A percentile compares a stretch with the other conserved stretches of the same genome.
Evolutionary conservation across 1,284 basidiomycete species (phyloP).

Genomic region (Heimioporus punctisporus): DNA sequence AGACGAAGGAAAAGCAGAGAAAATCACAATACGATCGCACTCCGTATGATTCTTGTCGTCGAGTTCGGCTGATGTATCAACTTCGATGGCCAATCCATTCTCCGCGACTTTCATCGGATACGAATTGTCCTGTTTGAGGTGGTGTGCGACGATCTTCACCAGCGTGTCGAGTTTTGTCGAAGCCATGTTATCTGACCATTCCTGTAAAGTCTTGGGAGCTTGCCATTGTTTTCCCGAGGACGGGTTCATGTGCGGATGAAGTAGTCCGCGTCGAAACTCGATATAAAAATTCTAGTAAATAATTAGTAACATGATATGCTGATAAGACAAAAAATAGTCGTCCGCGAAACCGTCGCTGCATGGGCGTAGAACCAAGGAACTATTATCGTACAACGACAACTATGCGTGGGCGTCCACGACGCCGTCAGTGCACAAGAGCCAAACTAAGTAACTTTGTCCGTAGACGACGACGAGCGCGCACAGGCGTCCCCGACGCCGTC

Average conservation of each 20-base stretch:
- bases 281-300: constrained; percentile 14
- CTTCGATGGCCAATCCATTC: not conserved
- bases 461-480: no score
- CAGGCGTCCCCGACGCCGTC: no score
- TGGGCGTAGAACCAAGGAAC: no score
- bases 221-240: not conserved
- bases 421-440: not conserved
- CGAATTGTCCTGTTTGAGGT: not conserved
- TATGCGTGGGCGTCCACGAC: not conserved
- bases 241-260: constrained; percentile 6
- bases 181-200: not conserved
- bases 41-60: no score
- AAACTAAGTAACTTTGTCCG: no score
- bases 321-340: no score
- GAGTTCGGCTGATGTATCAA: no score
- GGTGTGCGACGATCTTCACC: not conserved
- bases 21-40: constrained; percentile 16
- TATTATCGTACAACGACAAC: no score
- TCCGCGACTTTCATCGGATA: not conserved
- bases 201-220: not conserved
- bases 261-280: not conserved
- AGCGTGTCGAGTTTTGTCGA: not conserved
- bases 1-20: constrained; percentile 14
- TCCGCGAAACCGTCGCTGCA: no score
- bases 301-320: no score